Percentiles rank a stretch among this genome's conserved stretches.
These are phyloP conservation scores for Paecilomyces formosus DNA, from an alignment of 2,329 filamentous ascomycete genomes.

Conservation along the genomic window DNA sequence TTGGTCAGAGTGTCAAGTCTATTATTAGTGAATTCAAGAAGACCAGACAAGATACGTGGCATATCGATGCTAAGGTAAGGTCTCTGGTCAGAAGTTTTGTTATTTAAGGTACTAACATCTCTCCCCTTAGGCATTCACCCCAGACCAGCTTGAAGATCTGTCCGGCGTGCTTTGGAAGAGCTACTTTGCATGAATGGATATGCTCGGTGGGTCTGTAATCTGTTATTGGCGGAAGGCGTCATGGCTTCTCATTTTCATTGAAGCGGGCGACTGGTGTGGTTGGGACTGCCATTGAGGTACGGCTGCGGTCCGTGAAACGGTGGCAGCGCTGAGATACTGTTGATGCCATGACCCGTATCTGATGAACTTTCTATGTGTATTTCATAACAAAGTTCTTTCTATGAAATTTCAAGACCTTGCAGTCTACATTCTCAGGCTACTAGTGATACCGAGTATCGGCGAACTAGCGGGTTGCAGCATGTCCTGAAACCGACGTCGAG, in stretches of 20 bases:
- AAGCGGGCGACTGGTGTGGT: background rate
- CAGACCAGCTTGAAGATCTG: conserved; percentile 88
- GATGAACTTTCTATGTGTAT: background rate
- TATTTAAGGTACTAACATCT: conserved; percentile 4
- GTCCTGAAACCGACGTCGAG: too few species aligned
- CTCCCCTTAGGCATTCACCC: conserved; percentile 65
- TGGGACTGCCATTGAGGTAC: background rate
- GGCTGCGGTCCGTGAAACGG: background rate
- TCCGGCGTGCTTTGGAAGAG: conserved; percentile 99
- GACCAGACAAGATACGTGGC: conserved; percentile 97
- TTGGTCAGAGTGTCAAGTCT: conserved; percentile 90
- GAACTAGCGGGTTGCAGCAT: too few species aligned
- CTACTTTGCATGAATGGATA: conserved; percentile 71
- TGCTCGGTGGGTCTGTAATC: background rate
- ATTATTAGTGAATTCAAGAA: conserved; percentile 98
- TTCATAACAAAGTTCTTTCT: background rate
- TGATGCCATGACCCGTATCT: background rate
- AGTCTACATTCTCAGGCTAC: background rate
- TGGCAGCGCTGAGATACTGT: background rate
- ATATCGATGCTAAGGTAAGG: conserved; percentile 87
- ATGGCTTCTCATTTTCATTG: background rate
- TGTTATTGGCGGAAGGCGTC: background rate
- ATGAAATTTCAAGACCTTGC: background rate
- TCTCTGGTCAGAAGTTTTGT: conserved; percentile 2
- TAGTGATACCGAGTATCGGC: too few species aligned